phyloP scores from a whole-genome alignment of 805 yeast species.

The Saccharomyces mikatae region DNA sequence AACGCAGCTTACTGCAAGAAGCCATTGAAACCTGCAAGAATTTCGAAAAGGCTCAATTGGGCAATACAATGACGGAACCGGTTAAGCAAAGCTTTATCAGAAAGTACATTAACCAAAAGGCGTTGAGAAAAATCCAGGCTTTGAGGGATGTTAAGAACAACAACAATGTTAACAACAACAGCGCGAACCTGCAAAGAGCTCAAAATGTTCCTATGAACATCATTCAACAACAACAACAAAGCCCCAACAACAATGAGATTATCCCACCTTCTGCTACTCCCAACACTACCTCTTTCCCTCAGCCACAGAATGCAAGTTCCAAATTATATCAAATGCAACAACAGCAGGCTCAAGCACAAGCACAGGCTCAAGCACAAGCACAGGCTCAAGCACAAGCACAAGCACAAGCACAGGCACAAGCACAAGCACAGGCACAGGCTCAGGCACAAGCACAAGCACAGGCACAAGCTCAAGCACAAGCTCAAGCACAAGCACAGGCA shows the following conservation, averaged over 20 bases:
- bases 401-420: constrained; percentile 3
- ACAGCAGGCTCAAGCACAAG: constrained; percentile 3
- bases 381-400: constrained; percentile 3
- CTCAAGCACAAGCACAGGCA: background rate
- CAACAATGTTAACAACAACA: constrained; percentile 7
- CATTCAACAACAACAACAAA: constrained; percentile 4
- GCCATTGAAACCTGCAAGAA: constrained; percentile 32
- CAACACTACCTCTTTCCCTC: constrained; percentile 1
- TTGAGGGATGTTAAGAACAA: constrained; percentile 10
- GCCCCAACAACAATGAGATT: background rate
- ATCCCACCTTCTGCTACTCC: background rate
- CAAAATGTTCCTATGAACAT: constrained; percentile 1
- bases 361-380: constrained; percentile 4
- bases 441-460: constrained; percentile 3
- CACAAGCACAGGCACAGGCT: constrained; percentile 1
- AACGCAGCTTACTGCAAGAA: constrained; percentile 28
- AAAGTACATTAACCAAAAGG: constrained; percentile 32
- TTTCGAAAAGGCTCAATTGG: constrained; percentile 28
- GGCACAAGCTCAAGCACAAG: background rate
- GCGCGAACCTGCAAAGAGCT: constrained; percentile 1
- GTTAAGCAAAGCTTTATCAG: constrained; percentile 28
- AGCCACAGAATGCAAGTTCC: constrained; percentile 3
- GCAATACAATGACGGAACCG: constrained; percentile 23
- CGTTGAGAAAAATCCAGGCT: constrained; percentile 28
- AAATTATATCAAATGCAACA: background rate